Evolutionary conservation across 306 rosid species (phyloP), one percentile per base, ranked within the genome.

Genomic region (Leucaena leucocephala): DNA sequence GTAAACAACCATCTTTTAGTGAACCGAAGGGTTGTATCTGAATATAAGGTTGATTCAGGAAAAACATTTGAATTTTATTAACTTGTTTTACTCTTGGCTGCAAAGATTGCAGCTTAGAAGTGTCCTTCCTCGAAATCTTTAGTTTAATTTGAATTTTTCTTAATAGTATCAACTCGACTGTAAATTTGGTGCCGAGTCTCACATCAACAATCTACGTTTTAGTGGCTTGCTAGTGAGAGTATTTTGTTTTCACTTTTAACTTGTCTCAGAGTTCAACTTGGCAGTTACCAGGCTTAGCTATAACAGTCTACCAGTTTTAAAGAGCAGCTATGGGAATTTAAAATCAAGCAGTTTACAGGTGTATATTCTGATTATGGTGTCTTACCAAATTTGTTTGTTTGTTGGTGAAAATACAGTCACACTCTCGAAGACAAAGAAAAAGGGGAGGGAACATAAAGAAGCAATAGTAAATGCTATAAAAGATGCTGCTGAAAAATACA

Each of bases 341-440:
- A 35, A 65, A 42, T n/a, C 1, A 39, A 68, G 36, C 5, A 21
- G 50, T n/a, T 7, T 43, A 8, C 16, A 17, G 48, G 49, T 35
- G 10, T 66, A n/a, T 66, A 1, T 66, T 66, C 0, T 9, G 48
- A 40, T 17, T 66, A 4, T 9, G 54, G 2, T 43, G 52, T 44
- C 15, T 48, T 44, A 6, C 27, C 11, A 11, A 19, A 11, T 40
- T 34, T 42, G 7, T 45, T 17, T 69, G 16, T 49, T 34, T 43
- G 43, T 22, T 50, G 49, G 49, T 14, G 39, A 35, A 58, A 43
- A 48, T 81, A 85, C 87, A 96, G 99, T 96, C 80, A 96, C 99
- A 6, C 83, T 96, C 3, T 96, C 99, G 16, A 96, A 96, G 85
- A 93, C 99, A 8, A 93, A 90, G 88, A 96, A 88, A 83, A 96